These are phyloP conservation scores for Claviceps pazoutovae DNA, from an alignment of 2,329 filamentous ascomycete genomes.

Conservation along the genomic window DNA sequence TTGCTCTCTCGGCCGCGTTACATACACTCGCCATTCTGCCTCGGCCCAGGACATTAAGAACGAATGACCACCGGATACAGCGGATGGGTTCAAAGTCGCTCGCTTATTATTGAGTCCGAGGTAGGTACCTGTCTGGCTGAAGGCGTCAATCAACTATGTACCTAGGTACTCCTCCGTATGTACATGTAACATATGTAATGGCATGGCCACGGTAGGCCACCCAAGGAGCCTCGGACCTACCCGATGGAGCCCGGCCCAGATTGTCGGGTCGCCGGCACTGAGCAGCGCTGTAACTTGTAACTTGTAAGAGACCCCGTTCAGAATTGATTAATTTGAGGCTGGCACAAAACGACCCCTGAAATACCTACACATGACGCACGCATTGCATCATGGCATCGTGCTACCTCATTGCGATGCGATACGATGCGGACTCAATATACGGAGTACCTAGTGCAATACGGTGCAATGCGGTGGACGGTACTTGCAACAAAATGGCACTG, in stretches of 20 bases:
- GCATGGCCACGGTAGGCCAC: neutral
- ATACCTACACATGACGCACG: neutral
- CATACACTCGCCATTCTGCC: too few species aligned
- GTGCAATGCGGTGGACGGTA: neutral
- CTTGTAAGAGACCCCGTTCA: neutral
- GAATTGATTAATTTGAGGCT: neutral
- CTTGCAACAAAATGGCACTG: neutral
- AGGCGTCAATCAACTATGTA: too few species aligned
- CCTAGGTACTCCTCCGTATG: neutral
- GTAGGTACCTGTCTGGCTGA: too few species aligned
- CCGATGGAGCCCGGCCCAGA: neutral
- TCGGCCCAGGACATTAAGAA: too few species aligned
- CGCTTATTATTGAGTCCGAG: too few species aligned
- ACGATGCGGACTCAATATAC: neutral
- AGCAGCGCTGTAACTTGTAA: neutral
- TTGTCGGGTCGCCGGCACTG: slow-evolving; percentile 1
- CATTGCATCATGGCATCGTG: neutral
- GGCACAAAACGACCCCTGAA: neutral
- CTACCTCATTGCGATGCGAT: neutral
- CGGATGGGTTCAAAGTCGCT: too few species aligned
- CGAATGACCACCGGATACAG: too few species aligned
- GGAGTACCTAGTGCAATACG: neutral
- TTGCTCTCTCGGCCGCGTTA: too few species aligned
- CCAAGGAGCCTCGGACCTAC: neutral
- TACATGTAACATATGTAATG: neutral